A percentile compares a stretch with the other conserved stretches of the same genome.
phyloP scores from a whole-genome alignment of 352 stramenopile genomes.

The Globisporangium yorkense region DNA sequence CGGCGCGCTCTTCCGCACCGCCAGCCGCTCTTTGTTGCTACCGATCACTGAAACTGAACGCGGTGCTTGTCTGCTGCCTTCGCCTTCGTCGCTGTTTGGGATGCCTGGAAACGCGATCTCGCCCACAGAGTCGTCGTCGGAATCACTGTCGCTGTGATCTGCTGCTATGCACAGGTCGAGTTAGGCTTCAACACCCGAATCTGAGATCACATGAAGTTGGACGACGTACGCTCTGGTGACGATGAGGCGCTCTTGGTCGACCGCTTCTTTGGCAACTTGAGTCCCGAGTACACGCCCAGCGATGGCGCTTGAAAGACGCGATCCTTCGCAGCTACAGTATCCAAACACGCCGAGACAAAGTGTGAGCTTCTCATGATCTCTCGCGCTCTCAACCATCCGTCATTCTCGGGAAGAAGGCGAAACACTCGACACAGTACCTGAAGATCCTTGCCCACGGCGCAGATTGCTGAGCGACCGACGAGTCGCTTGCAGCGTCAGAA shows the following conservation, averaged over 20 bases:
- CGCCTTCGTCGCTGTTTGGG: not conserved
- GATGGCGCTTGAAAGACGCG: not conserved
- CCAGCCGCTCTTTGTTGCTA: not conserved
- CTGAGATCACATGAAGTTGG: not conserved
- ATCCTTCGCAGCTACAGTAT: not conserved
- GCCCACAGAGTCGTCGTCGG: not conserved
- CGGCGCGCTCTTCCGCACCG: not conserved
- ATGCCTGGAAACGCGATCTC: slow-evolving; percentile 6
- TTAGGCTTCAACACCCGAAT: not conserved
- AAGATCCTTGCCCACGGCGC: not conserved
- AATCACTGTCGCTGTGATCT: not conserved
- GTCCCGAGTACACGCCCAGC: not conserved
- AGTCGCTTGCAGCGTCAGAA: not conserved
- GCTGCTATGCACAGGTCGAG: not conserved
- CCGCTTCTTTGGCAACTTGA: not conserved
- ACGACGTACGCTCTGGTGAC: not conserved
- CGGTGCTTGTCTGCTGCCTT: too few species aligned
- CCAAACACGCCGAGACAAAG: not conserved
- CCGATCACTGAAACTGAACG: not conserved
- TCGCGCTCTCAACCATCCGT: too few species aligned
- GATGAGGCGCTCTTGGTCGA: not conserved
- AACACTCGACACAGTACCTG: not conserved
- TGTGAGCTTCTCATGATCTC: not conserved
- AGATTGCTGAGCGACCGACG: slow-evolving; percentile 1
- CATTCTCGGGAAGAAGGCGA: too few species aligned